Conservation (phyloP, 2,329 filamentous ascomycete species). For the Penicillium vulpinum region DNA sequence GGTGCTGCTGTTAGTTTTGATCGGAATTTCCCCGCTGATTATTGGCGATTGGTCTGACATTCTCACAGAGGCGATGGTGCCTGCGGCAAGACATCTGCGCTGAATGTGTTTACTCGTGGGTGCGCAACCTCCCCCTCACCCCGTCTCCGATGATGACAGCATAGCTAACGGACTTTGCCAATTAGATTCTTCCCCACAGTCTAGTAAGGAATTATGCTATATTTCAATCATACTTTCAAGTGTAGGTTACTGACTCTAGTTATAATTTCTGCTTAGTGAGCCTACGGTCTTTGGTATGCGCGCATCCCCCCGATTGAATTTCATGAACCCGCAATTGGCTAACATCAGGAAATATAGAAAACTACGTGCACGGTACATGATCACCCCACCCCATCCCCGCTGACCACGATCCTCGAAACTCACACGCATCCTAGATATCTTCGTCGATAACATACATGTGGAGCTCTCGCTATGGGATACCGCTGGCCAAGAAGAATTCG, state of each 20-base stretch:
- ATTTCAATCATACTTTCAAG: neutral
- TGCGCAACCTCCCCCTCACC: conserved; percentile 46
- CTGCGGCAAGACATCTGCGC: conserved; percentile 91
- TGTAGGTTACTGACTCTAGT: conserved; percentile 24
- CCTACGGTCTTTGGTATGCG: conserved; percentile 80
- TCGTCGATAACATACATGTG: conserved; percentile 95
- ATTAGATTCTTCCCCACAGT: conserved; percentile 91
- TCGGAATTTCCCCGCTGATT: neutral
- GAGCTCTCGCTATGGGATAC: conserved; percentile 98
- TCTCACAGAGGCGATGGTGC: conserved; percentile 80
- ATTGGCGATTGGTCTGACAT: conserved; percentile 20
- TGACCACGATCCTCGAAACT: conserved; percentile 16
- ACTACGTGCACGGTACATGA: conserved; percentile 85
- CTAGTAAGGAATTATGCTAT: conserved; percentile 59
- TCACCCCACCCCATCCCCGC: conserved; percentile 25
- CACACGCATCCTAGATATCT: conserved; percentile 69
- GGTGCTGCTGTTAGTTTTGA: conserved; percentile 69
- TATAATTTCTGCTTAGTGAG: conserved; percentile 55
- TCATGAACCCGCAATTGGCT: conserved; percentile 9
- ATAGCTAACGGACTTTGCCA: conserved; percentile 19
- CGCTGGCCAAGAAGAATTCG: conserved; percentile 98
- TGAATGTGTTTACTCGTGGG: conserved; percentile 99
- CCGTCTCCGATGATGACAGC: neutral
- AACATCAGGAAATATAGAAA: conserved; percentile 58
- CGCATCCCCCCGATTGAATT: neutral